Evolutionary conservation across 768 basidiomycete species (phyloP).

Genomic region (Rhizopogon vulgaris): DNA sequence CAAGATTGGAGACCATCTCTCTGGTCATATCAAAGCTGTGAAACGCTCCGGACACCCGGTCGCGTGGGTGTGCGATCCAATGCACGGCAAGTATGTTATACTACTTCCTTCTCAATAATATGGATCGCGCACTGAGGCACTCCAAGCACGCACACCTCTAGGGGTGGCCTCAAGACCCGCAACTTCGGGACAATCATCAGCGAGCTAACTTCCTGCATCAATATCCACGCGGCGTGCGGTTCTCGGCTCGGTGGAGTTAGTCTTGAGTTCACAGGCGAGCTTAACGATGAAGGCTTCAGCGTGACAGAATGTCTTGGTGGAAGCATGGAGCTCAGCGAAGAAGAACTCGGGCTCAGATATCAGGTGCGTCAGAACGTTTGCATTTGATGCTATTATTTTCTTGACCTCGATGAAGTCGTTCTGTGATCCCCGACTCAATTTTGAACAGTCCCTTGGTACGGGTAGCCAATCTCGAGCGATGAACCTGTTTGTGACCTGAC

Average conservation of each 20-base stretch:
- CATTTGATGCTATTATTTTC: neutral
- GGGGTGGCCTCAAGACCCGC: conserved; percentile 80
- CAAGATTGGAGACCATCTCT: conserved; percentile 72
- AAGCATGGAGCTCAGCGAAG: conserved; percentile 89
- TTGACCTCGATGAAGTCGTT: conserved; percentile 50
- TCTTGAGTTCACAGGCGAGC: conserved; percentile 88
- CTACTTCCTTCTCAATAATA: neutral
- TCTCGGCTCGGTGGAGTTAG: conserved; percentile 81
- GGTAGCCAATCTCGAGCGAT: conserved; percentile 5
- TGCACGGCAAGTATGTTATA: conserved; percentile 94
- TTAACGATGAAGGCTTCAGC: conserved; percentile 85
- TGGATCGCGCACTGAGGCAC: neutral
- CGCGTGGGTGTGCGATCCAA: conserved; percentile 93
- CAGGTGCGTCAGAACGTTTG: conserved; percentile 41
- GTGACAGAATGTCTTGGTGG: conserved; percentile 97
- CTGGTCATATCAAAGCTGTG: conserved; percentile 78
- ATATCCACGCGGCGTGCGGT: conserved; percentile 67
- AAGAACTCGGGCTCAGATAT: conserved; percentile 85
- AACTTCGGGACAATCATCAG: conserved; percentile 84
- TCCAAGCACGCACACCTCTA: conserved; percentile 74
- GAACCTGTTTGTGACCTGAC: neutral
- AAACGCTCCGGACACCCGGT: conserved; percentile 79
- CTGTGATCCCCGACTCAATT: conserved; percentile 92
- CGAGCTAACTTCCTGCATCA: conserved; percentile 78
- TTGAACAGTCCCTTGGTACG: conserved; percentile 89